phyloP scores from a whole-genome alignment of 1,139 yeast species.

The Wickerhamiella infanticola region DNA sequence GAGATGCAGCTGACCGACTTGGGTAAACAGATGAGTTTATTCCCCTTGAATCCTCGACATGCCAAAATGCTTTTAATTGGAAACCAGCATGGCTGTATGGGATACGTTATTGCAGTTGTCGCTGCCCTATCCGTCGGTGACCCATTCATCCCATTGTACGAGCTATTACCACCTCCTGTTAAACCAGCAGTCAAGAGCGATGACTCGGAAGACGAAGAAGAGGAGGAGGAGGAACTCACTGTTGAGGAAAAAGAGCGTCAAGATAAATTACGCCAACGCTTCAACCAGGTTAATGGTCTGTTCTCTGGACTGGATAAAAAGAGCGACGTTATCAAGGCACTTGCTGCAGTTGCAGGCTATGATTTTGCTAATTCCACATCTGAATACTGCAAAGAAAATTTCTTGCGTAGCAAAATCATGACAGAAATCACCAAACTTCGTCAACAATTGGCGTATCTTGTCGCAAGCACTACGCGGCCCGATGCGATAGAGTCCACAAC shows the following conservation, averaged over 20 bases:
- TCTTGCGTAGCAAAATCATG: constrained; percentile 45
- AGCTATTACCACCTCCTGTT: constrained; percentile 30
- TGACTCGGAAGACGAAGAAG: constrained; percentile 16
- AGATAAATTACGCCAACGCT: constrained; percentile 35
- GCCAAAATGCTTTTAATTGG: constrained; percentile 83
- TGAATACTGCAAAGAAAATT: constrained; percentile 42
- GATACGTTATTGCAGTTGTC: constrained; percentile 77
- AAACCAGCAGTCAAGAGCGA: constrained; percentile 1
- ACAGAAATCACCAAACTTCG: constrained; percentile 74
- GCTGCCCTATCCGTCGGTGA: constrained; percentile 91
- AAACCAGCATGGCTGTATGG: constrained; percentile 71
- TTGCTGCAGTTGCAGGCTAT: constrained; percentile 78
- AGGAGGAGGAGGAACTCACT: constrained; percentile 18
- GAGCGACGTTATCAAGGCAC: constrained; percentile 53
- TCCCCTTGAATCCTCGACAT: constrained; percentile 89
- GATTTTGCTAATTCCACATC: constrained; percentile 38
- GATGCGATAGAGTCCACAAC: constrained; percentile 32
- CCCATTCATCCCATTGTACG: constrained; percentile 65
- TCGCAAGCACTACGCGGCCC: constrained; percentile 44
- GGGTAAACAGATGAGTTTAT: constrained; percentile 75
- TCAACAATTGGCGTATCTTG: constrained; percentile 61
- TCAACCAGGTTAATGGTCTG: constrained; percentile 38
- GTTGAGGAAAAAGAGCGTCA: constrained; percentile 28
- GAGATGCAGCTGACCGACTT: constrained; percentile 47
- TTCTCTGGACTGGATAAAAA: constrained; percentile 47